These are phyloP conservation scores for Mikania micrantha DNA, from an alignment of 129 eudicot genomes.

Conservation along the genomic window DNA sequence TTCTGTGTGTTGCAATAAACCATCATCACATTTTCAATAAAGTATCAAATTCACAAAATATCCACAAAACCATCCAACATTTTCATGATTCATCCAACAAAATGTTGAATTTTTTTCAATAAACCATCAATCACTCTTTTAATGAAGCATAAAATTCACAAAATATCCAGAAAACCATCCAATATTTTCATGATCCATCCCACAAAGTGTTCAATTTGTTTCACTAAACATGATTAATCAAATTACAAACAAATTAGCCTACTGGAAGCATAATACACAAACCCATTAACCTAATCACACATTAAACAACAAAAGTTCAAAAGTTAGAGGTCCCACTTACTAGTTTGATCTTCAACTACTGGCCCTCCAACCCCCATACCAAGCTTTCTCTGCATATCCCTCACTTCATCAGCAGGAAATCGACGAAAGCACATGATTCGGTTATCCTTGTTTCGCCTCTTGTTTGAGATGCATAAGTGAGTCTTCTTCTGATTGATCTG, in stretches of 20 bases:
- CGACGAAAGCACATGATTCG: conserved; percentile 57
- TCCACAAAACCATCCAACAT: no score
- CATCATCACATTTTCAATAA: no score
- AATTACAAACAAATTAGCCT: background rate
- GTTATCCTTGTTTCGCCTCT: conserved; percentile 26
- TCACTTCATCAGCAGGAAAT: conserved; percentile 57
- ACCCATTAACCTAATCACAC: conserved; percentile 1
- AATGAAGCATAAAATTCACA: background rate
- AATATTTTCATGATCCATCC: background rate
- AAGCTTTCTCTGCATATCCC: conserved; percentile 35
- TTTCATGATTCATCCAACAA: no score
- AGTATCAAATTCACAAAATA: no score
- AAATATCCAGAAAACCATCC: background rate
- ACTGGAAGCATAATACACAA: background rate
- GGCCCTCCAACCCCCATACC: conserved; percentile 35
- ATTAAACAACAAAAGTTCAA: background rate
- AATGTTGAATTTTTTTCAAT: no score
- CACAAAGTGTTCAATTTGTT: background rate
- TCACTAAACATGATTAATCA: conserved; percentile 12
- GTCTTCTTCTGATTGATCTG: conserved; percentile 30
- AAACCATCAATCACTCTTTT: background rate
- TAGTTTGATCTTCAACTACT: conserved; percentile 37
- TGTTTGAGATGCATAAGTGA: conserved; percentile 21
- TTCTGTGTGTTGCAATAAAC: no score
- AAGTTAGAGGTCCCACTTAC: conserved; percentile 28